Percentiles rank a stretch among this genome's conserved stretches.
Conservation (phyloP, 2,329 filamentous ascomycete genomes). For the Nigrograna mackinnonii region DNA sequence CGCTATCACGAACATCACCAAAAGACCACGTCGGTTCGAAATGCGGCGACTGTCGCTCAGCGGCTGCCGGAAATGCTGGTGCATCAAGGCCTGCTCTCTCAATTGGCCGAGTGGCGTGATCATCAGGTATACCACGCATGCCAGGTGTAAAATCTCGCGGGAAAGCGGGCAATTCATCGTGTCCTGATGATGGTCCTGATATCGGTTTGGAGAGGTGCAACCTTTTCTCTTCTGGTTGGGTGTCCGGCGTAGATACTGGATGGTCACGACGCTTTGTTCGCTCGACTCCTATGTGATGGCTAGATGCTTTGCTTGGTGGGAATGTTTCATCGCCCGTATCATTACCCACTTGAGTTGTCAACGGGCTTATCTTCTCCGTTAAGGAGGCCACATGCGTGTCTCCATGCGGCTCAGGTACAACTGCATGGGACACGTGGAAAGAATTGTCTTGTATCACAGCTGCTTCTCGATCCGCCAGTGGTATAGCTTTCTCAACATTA, state of each 20-base stretch:
- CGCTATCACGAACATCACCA: conserved; percentile 47
- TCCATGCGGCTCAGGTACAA: conserved; percentile 16
- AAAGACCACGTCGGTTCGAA: conserved; percentile 41
- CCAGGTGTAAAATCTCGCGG: not conserved
- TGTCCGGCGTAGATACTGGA: conserved; percentile 31
- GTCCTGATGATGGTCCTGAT: conserved; percentile 5
- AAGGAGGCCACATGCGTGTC: conserved; percentile 3
- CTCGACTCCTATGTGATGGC: conserved; percentile 15
- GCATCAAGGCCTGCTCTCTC: too few species aligned
- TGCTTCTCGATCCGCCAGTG: not conserved
- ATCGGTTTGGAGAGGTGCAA: conserved; percentile 26
- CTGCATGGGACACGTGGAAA: conserved; percentile 16
- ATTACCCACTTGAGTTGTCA: not conserved
- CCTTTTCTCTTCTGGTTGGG: conserved; percentile 39
- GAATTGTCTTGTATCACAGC: conserved; percentile 9
- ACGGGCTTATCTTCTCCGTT: conserved; percentile 1
- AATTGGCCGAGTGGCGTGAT: conserved; percentile 1
- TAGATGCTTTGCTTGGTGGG: conserved; percentile 8
- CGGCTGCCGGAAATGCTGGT: conserved; percentile 5
- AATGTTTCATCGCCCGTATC: conserved; percentile 1
- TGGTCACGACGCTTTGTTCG: conserved; percentile 37
- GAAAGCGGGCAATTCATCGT: conserved; percentile 10
- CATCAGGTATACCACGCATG: conserved; percentile 3
- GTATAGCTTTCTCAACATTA: too few species aligned
- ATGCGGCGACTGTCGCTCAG: conserved; percentile 10